phyloP scores from a whole-genome alignment of 768 basidiomycete genomes.

The Russula vinacea region DNA sequence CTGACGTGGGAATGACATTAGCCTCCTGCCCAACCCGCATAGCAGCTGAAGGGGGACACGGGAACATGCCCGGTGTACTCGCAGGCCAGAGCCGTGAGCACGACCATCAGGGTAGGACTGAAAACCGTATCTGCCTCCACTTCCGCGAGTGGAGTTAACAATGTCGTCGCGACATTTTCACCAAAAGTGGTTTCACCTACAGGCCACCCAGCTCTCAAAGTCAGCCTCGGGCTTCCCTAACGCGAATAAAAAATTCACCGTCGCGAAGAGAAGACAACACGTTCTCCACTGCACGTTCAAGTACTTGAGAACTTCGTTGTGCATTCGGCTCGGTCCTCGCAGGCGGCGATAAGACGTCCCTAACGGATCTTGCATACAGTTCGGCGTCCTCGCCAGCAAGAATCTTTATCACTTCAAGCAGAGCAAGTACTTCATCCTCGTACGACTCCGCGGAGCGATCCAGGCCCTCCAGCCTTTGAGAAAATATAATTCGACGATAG shows the following conservation, averaged over 20 bases:
- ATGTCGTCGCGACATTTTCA: slow-evolving; percentile 39
- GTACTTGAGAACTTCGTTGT: slow-evolving; percentile 41
- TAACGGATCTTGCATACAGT: slow-evolving; percentile 52
- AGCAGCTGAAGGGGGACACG: slow-evolving; percentile 52
- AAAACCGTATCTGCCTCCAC: slow-evolving; percentile 29
- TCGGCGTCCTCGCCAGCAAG: slow-evolving; percentile 52
- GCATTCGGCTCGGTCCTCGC: slow-evolving; percentile 38
- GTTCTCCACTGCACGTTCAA: slow-evolving; percentile 56
- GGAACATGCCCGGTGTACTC: slow-evolving; percentile 55
- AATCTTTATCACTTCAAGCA: slow-evolving; percentile 56
- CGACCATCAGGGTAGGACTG: slow-evolving; percentile 60
- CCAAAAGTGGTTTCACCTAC: slow-evolving; percentile 16
- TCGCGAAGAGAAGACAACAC: slow-evolving; percentile 50
- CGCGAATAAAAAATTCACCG: slow-evolving; percentile 42
- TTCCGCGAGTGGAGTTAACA: slow-evolving; percentile 27
- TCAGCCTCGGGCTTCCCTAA: neutral
- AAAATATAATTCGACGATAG: slow-evolving; percentile 55
- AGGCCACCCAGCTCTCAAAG: neutral
- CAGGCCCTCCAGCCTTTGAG: slow-evolving; percentile 42
- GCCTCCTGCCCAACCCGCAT: slow-evolving; percentile 42
- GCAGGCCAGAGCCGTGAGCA: slow-evolving; percentile 62
- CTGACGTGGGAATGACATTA: slow-evolving; percentile 47
- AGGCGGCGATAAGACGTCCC: slow-evolving; percentile 40
- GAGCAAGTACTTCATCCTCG: slow-evolving; percentile 44
- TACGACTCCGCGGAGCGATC: slow-evolving; percentile 38